Conservation (phyloP, 306 rosid genomes). For the Prunus mongolica region DNA sequence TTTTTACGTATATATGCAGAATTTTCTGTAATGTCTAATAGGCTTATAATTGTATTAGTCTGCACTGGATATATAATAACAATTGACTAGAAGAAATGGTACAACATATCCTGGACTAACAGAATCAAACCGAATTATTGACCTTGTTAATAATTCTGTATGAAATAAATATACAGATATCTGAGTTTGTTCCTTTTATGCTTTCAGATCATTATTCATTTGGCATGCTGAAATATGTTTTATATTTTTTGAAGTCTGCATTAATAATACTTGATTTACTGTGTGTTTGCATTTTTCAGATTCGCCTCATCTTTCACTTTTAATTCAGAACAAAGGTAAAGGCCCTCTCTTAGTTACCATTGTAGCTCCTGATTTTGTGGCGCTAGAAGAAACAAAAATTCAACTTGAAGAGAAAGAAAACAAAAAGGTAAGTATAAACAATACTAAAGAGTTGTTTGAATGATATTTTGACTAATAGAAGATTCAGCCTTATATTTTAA, state of each 20-base stretch:
- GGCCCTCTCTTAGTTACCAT: conserved; percentile 28
- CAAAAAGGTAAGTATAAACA: conserved; percentile 30
- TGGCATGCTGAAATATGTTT: neutral
- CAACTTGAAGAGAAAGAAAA: conserved; percentile 25
- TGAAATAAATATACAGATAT: neutral
- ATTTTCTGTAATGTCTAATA: neutral
- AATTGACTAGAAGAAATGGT: neutral
- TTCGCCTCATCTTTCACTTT: conserved; percentile 42
- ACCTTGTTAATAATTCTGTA: neutral
- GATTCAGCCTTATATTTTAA: neutral
- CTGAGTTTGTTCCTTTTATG: neutral
- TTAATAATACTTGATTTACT: neutral
- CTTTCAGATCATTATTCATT: neutral
- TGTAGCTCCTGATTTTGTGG: conserved; percentile 41
- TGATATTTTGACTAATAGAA: neutral
- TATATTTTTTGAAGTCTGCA: neutral
- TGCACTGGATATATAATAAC: too few relatives aligned
- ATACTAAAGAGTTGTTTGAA: neutral
- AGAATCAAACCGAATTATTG: neutral
- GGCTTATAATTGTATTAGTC: neutral
- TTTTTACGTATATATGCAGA: neutral
- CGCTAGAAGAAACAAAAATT: conserved; percentile 27
- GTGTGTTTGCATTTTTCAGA: conserved; percentile 26
- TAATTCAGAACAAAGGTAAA: conserved; percentile 48
- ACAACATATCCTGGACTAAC: neutral